Evolutionary conservation across 129 eudicot genomes (phyloP), one percentile per base, ranked within the genome.

Genomic region (Artemisia argyi): DNA sequence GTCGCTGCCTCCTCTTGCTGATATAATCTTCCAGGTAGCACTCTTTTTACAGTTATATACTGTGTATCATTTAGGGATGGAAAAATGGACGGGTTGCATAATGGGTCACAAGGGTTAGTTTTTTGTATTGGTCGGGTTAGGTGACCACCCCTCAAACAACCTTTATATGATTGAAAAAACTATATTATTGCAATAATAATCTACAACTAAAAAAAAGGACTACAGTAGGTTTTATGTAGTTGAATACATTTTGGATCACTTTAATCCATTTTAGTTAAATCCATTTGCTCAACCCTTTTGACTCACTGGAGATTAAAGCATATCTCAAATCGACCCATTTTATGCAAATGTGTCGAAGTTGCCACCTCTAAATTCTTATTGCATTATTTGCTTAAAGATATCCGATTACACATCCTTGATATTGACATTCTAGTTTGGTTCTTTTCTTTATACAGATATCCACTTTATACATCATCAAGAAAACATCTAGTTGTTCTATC

Each of bases 21-120:
- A 55, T 53, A 19, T 56, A 19, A 44, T 68, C 54, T 20, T 4
- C 55, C 12, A 24, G 79, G 73, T 75, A 66, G 1, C 15, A 19
- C 35, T 32, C 64, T 32, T 35, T 52, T 61, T 47, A 12, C n/a
- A 22, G 77, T 49, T 47, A 61, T 28, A 47, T 24, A 61, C 26
- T 19, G 46, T 39, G 42, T 39, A 39, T 39, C 24, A 44, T 58
- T 14, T 13, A 35, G 50, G 50, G 16, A 53, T 66, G 17, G 10
- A 11, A 49, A 49, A 18, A 19, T 44, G 15, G 18, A 14, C 18
- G 0, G 8, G 18, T 11, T 49, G 19, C 42, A 50, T 49, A 49
- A 14, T 48, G 20, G 14, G 56, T 20, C 46, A 57, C 3, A 13
- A 20, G 46, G 9, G 7, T 39, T 39, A 39, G 46, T 39, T 39